Evolutionary conservation across 192 early-diverging fungal species (phyloP), one percentile per base, ranked within the genome.

Genomic region (Lobosporangium transversale): DNA sequence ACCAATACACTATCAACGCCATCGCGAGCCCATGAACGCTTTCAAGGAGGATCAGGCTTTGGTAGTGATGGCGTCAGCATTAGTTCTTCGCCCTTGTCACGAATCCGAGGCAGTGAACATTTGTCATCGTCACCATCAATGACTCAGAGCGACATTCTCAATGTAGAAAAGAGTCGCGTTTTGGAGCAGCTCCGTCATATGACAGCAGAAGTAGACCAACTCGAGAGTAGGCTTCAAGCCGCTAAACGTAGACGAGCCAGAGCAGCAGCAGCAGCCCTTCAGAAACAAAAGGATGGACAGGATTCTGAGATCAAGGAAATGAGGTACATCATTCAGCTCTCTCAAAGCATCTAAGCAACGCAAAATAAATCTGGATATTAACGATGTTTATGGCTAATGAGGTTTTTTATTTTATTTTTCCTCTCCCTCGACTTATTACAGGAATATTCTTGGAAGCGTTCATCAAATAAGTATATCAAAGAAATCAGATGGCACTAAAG

Each of bases 131-230:
- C 27, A 0, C 42, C 59, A 31, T 45, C 44, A 20, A 58, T 56
- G 32, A 44, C 65, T 6, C 43, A 52, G n/a, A 58, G 44, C 0
- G 53, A 62, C 32, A 21, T 44, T 5, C 64, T 76, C 11, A 47
- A 56, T 23, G 65, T 76, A 0, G 73, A 76, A 37, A 76, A 67
- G 59, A 76, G 73, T 37, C 53, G 44, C 7, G 33, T 76, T 30
- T 33, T 76, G 15, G 73, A 76, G 33, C 57, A 67, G 17, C 73
- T 76, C 15, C 64, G 59, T 0, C 23, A 67, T 27, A 48, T 48
- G 27, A 67, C 64, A 0, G 17, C 58, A 3, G 64, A 67, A 36
- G 73, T 76, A 2, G 73, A 76, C 20, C 53, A 54, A 0, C 47
- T 76, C 2, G 73, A 76, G 20, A 47, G n/a, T 42, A 58, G 59